phyloP scores from a whole-genome alignment of 805 yeast genomes.

The Saturnispora gosingensis region DNA sequence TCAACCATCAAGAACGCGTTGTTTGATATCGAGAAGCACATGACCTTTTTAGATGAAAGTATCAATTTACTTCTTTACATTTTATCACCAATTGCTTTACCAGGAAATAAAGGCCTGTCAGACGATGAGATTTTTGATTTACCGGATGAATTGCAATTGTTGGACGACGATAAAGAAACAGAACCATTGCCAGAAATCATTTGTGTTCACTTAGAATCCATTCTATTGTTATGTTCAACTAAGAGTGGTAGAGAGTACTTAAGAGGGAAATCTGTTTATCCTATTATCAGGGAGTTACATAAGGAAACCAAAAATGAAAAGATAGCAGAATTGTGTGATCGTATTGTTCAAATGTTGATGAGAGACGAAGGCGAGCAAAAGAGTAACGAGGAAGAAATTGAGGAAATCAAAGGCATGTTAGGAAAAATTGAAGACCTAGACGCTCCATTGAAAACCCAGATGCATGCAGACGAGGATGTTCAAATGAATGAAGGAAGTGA shows the following conservation, averaged over 20 bases:
- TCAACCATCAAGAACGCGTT: constrained; percentile 85
- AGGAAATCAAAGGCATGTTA: constrained; percentile 41
- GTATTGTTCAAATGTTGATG: constrained; percentile 83
- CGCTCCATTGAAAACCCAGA: constrained; percentile 2
- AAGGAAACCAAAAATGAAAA: constrained; percentile 36
- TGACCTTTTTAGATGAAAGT: constrained; percentile 44
- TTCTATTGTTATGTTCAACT: constrained; percentile 73
- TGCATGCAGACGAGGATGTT: constrained; percentile 5
- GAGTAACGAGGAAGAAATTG: constrained; percentile 39
- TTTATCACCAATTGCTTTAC: constrained; percentile 70
- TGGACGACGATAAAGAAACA: constrained; percentile 65
- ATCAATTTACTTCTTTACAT: constrained; percentile 76
- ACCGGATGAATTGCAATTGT: constrained; percentile 79
- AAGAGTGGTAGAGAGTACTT: constrained; percentile 62
- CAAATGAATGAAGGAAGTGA: constrained; percentile 4
- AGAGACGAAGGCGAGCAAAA: constrained; percentile 67
- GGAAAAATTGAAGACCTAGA: constrained; percentile 21
- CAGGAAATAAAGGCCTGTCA: constrained; percentile 46
- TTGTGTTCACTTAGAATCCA: constrained; percentile 67
- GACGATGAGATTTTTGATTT: constrained; percentile 79
- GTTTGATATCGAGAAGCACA: constrained; percentile 69
- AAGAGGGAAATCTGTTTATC: constrained; percentile 77
- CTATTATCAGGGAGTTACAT: constrained; percentile 79
- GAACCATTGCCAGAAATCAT: constrained; percentile 64
- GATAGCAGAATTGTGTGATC: constrained; percentile 64